These are phyloP conservation scores for Protea cynaroides DNA, from an alignment of 164 flowering plant genomes.

Conservation along the genomic window DNA sequence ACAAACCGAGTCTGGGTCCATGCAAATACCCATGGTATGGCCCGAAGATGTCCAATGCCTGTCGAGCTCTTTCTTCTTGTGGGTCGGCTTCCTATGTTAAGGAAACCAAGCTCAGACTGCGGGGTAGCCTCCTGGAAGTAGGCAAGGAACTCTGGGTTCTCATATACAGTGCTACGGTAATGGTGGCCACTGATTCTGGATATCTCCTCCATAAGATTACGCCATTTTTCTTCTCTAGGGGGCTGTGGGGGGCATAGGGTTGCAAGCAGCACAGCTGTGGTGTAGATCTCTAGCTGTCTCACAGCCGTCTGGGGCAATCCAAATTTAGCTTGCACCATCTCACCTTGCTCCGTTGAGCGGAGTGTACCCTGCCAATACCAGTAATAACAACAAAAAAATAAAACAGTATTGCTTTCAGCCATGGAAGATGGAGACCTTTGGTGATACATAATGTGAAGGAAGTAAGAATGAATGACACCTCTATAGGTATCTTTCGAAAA, in stretches of 20 bases:
- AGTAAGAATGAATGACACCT: too few species aligned
- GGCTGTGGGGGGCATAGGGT: slow-evolving; percentile 79
- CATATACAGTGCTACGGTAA: slow-evolving; percentile 79
- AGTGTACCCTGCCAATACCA: slow-evolving; percentile 64
- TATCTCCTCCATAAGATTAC: slow-evolving; percentile 83
- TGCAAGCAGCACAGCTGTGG: slow-evolving; percentile 91
- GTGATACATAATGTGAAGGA: too few species aligned
- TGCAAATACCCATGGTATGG: slow-evolving; percentile 94
- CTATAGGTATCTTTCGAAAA: too few species aligned
- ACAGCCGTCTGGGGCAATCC: slow-evolving; percentile 86
- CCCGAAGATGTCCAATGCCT: slow-evolving; percentile 85
- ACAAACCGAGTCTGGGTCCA: slow-evolving; percentile 96
- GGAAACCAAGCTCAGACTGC: slow-evolving; percentile 88
- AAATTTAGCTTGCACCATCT: slow-evolving; percentile 97
- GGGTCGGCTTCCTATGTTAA: slow-evolving; percentile 96
- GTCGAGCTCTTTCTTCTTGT: slow-evolving; percentile 67
- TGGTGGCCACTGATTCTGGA: slow-evolving; percentile 70
- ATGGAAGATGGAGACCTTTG: not conserved
- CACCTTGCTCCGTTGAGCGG: slow-evolving; percentile 98
- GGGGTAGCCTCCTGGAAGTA: slow-evolving; percentile 97
- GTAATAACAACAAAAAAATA: slow-evolving; percentile 1
- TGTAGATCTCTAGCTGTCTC: slow-evolving; percentile 87
- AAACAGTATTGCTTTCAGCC: not conserved
- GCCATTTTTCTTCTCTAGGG: slow-evolving; percentile 91
- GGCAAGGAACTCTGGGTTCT: slow-evolving; percentile 77